Conservation (phyloP, 371 early-diverging fungal species). For the Mortierella polycephala region DNA sequence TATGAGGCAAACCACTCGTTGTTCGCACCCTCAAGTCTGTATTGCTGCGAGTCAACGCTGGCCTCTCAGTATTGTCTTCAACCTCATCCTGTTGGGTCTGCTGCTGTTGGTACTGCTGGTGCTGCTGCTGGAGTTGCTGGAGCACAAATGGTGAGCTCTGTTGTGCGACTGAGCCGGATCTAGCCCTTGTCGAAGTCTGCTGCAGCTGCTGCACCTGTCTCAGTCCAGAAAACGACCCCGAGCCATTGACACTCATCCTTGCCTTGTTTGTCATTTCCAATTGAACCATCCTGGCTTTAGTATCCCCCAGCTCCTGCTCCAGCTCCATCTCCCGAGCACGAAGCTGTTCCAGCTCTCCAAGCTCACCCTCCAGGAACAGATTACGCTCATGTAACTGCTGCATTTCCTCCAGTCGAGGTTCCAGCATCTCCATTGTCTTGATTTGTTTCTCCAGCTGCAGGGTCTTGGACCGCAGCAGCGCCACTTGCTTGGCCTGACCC, state of each 20-base stretch:
- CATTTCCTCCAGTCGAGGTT: conserved; percentile 33
- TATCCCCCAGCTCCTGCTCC: conserved; percentile 7
- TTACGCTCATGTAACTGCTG: conserved; percentile 33
- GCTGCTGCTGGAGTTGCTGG: not conserved
- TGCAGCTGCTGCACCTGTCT: conserved; percentile 2
- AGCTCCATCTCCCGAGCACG: conserved; percentile 33
- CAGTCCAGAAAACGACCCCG: conserved; percentile 18
- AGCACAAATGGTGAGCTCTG: conserved; percentile 3
- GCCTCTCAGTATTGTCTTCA: not conserved
- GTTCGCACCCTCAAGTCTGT: conserved; percentile 10
- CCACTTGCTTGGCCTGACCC: conserved; percentile 39
- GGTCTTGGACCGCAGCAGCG: conserved; percentile 22
- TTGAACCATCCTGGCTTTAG: conserved; percentile 21
- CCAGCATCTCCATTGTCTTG: conserved; percentile 35
- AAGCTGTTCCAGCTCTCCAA: conserved; percentile 28
- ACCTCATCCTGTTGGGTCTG: not conserved
- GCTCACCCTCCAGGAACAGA: conserved; percentile 28
- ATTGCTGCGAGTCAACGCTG: not conserved
- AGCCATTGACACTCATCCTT: conserved; percentile 2
- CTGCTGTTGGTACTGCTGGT: not conserved
- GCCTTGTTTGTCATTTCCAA: conserved; percentile 11
- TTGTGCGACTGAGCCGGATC: conserved; percentile 20
- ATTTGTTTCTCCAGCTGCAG: conserved; percentile 33
- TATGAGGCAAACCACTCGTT: conserved; percentile 1
- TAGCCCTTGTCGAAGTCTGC: not conserved